Percentiles rank a stretch among this genome's conserved stretches.
Conservation (phyloP, 2,329 filamentous ascomycete genomes). For the Phialocephala subalpina region DNA sequence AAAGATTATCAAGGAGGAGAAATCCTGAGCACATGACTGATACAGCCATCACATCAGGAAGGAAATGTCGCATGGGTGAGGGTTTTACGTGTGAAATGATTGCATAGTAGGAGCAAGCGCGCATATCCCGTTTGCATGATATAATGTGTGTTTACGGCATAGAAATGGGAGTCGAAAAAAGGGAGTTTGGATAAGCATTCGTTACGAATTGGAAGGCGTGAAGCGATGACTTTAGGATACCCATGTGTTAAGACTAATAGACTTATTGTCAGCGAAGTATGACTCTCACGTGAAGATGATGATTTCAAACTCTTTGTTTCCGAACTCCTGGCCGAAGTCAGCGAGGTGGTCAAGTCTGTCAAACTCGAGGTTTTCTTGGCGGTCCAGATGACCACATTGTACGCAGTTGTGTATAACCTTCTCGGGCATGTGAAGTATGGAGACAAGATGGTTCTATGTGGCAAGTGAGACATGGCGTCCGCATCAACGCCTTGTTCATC, state of each 20-base stretch:
- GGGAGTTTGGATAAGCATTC: not conserved
- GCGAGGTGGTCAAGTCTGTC: not conserved
- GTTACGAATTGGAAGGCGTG: not conserved
- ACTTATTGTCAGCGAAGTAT: not conserved
- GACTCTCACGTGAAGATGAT: not conserved
- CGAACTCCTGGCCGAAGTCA: not conserved
- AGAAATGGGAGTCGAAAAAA: not conserved
- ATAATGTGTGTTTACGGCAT: not conserved
- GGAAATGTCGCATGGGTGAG: not conserved
- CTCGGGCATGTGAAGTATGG: not conserved
- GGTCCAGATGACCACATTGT: not conserved
- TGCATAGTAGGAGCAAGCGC: not conserved
- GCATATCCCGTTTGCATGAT: not conserved
- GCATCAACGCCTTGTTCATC: not conserved
- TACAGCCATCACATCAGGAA: not conserved
- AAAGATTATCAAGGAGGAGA: slow-evolving; percentile 21
- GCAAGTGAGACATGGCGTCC: not conserved
- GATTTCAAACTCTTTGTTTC: not conserved
- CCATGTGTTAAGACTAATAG: slow-evolving; percentile 1
- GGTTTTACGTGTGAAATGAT: not conserved
- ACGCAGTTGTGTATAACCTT: not conserved
- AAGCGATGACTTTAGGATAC: slow-evolving; percentile 4
- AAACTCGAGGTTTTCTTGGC: not conserved
- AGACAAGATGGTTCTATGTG: not conserved
- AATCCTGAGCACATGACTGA: not conserved